Percentiles rank a stretch among this genome's conserved stretches.
Conservation (phyloP, 345 rosid genomes). For the Triadica sebifera region DNA sequence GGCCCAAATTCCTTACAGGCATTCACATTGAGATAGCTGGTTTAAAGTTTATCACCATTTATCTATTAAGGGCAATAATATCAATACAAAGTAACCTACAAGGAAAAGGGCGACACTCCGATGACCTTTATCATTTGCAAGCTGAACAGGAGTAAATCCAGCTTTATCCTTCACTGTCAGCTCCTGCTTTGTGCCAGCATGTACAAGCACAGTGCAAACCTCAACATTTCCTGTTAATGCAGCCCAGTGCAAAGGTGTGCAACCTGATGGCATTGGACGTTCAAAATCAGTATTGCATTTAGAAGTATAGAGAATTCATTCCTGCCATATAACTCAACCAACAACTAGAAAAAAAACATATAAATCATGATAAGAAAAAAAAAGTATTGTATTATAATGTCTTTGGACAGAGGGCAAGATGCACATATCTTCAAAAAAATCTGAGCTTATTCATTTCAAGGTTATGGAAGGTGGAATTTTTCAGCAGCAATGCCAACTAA, state of each 20-base stretch:
- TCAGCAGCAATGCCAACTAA: background rate
- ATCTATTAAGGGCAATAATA: conserved; percentile 22
- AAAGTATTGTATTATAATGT: background rate
- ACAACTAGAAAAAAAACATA: background rate
- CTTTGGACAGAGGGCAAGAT: background rate
- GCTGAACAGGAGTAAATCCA: conserved; percentile 80
- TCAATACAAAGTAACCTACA: conserved; percentile 61
- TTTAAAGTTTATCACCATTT: conserved; percentile 1
- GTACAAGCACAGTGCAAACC: conserved; percentile 77
- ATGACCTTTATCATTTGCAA: conserved; percentile 96
- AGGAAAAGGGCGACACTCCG: conserved; percentile 75
- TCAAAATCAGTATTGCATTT: background rate
- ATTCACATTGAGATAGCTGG: conserved; percentile 3
- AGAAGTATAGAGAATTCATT: background rate
- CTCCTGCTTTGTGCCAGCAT: conserved; percentile 85
- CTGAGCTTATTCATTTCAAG: background rate
- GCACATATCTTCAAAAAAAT: background rate
- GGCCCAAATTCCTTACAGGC: conserved; percentile 10
- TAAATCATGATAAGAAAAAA: background rate
- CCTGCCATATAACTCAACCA: background rate
- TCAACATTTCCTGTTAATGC: conserved; percentile 72
- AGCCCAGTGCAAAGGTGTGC: conserved; percentile 98
- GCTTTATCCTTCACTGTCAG: conserved; percentile 67
- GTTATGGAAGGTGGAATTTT: background rate
- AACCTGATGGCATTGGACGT: conserved; percentile 49